Conservation (phyloP, 805 yeast species). For the Ascoidea rubescens region DNA sequence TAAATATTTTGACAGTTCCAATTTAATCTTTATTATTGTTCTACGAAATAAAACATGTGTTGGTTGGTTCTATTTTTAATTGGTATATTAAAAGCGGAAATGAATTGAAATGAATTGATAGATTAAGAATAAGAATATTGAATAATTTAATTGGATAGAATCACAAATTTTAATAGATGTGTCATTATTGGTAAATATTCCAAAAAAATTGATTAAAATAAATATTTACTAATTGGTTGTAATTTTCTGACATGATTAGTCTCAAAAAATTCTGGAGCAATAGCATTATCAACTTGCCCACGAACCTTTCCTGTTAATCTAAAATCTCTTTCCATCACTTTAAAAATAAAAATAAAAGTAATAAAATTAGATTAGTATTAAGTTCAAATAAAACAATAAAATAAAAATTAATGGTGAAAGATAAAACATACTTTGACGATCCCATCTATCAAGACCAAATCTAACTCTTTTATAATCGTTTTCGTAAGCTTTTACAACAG, state of each 20-base stretch:
- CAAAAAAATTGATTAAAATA: no score
- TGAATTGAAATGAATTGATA: no score
- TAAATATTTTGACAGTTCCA: no score
- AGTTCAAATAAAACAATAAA: conserved; percentile 7
- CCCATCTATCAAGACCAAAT: conserved; percentile 39
- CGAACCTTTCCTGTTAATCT: conserved; percentile 64
- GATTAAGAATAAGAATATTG: no score
- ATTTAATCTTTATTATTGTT: no score
- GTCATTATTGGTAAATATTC: no score
- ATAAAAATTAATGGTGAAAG: conserved; percentile 1
- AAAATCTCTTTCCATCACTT: conserved; percentile 56
- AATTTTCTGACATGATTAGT: conserved; percentile 35
- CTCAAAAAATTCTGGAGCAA: conserved; percentile 69
- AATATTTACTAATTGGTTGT: no score
- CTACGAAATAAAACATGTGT: no score
- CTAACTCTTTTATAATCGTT: conserved; percentile 42
- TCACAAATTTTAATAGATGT: no score
- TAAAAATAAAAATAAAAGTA: not conserved
- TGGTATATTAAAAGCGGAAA: no score
- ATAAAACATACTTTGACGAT: conserved; percentile 22
- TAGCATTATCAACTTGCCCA: conserved; percentile 50
- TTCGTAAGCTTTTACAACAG: conserved; percentile 25
- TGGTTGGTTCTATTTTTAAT: no score
- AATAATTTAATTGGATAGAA: no score
- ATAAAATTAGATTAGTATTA: not conserved